A percentile compares a stretch with the other conserved stretches of the same genome.
Conservation (phyloP, 176 grass and related monocot species). For the Cenchrus americanus region DNA sequence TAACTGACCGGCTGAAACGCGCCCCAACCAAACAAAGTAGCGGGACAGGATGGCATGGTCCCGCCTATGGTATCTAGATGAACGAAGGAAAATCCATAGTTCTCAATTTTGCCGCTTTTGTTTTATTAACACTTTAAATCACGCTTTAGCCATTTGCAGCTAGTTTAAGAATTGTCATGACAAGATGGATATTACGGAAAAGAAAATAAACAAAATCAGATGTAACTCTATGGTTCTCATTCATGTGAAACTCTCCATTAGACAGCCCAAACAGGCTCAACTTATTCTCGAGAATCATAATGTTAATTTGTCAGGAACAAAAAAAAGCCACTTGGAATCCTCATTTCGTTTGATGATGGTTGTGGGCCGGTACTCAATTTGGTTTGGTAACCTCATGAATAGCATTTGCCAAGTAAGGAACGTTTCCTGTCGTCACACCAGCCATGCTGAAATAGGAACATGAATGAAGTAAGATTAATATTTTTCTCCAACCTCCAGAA, state of each 20-base stretch:
- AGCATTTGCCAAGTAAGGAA: constrained; percentile 81
- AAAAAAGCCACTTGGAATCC: constrained; percentile 26
- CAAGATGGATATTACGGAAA: background rate
- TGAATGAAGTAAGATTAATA: background rate
- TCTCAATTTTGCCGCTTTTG: background rate
- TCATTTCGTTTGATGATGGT: constrained; percentile 23
- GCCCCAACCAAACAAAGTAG: too few relatives aligned
- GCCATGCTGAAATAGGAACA: constrained; percentile 75
- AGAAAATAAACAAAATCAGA: background rate
- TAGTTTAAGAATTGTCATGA: background rate
- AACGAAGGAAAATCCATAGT: too few relatives aligned
- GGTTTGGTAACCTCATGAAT: constrained; percentile 87
- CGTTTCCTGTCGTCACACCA: constrained; percentile 80
- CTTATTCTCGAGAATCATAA: constrained; percentile 34
- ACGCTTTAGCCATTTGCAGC: background rate
- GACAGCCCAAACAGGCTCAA: constrained; percentile 7
- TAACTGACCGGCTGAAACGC: too few relatives aligned
- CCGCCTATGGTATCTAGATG: too few relatives aligned
- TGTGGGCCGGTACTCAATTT: constrained; percentile 28
- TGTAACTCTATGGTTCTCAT: background rate
- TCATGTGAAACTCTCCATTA: background rate
- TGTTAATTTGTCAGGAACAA: background rate
- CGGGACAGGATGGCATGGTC: too few relatives aligned
- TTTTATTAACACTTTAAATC: background rate
- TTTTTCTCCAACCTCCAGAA: background rate